phyloP scores from a whole-genome alignment of 768 basidiomycete genomes.

The Pisolithus albus region DNA sequence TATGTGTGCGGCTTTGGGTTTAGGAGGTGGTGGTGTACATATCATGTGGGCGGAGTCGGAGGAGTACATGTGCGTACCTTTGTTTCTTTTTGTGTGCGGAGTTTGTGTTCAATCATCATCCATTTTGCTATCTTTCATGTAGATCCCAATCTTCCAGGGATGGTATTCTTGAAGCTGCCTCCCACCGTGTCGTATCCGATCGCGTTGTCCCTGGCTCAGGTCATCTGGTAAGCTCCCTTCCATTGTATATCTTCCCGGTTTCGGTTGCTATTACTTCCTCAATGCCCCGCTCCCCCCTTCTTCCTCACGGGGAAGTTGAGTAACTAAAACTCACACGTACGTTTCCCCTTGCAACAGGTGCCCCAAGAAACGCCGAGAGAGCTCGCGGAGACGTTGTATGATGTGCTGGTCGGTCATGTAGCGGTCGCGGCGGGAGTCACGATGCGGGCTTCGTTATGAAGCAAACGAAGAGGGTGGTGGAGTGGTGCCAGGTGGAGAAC shows the following conservation, averaged over 20 bases:
- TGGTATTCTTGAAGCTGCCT: constrained; percentile 24
- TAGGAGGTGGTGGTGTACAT: constrained; percentile 10
- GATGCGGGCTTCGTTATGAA: not conserved
- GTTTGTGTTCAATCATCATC: not conserved
- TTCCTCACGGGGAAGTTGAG: too few relatives aligned
- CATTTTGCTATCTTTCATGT: not conserved
- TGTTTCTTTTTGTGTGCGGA: not conserved
- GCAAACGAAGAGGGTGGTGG: too few relatives aligned
- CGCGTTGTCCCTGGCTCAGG: constrained; percentile 22
- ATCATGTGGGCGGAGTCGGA: constrained; percentile 26
- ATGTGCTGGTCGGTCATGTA: not conserved
- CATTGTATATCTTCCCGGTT: not conserved
- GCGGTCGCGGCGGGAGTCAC: not conserved
- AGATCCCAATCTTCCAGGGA: constrained; percentile 21
- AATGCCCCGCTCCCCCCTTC: too few relatives aligned
- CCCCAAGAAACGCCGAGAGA: too few relatives aligned
- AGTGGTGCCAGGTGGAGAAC: too few relatives aligned
- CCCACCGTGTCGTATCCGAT: constrained; percentile 14
- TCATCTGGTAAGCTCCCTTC: constrained; percentile 19
- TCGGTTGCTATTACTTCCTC: too few relatives aligned
- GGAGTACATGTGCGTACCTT: constrained; percentile 20
- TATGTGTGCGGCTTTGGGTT: constrained; percentile 11
- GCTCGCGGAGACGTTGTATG: not conserved
- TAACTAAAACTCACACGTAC: too few relatives aligned
- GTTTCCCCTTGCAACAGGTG: too few relatives aligned